Percentiles rank a stretch among this genome's conserved stretches.
These are phyloP conservation scores for Aureobasidium sp. DNA, from an alignment of 2,329 filamentous ascomycete species.

Conservation along the genomic window DNA sequence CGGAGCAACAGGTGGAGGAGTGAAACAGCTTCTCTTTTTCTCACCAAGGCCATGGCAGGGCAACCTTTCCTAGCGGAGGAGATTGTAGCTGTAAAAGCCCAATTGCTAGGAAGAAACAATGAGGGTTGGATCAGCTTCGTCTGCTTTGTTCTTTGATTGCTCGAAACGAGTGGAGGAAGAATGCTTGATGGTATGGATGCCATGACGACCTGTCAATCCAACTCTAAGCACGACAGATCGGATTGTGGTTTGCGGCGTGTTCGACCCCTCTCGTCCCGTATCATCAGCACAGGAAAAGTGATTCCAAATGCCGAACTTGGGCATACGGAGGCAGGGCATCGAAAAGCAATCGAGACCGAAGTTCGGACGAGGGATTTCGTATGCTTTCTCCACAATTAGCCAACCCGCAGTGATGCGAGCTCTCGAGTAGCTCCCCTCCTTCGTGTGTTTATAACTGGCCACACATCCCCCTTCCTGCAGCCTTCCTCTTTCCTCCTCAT, in stretches of 20 bases:
- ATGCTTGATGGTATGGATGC: neutral
- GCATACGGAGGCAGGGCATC: neutral
- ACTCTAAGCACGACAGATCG: neutral
- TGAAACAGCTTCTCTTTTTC: conserved; percentile 3
- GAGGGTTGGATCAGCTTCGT: neutral
- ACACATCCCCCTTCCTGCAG: neutral
- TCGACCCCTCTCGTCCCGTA: neutral
- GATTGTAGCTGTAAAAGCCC: neutral
- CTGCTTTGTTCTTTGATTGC: neutral
- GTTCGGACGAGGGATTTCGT: neutral
- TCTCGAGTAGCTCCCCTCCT: neutral
- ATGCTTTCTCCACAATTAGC: conserved; percentile 8
- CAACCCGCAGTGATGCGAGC: neutral
- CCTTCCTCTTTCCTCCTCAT: neutral
- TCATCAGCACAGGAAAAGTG: neutral
- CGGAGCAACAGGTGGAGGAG: neutral
- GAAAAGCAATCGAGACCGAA: neutral
- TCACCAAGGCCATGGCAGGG: neutral
- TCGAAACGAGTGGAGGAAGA: neutral
- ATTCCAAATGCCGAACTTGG: conserved; percentile 9
- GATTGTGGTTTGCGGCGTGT: too few relatives aligned
- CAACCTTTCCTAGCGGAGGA: neutral
- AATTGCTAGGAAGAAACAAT: too few relatives aligned
- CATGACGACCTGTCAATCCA: neutral
- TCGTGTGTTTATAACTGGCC: conserved; percentile 1